A percentile compares a stretch with the other conserved stretches of the same genome.
Conservation (phyloP, 139 green algal species). For the Penium margaritaceum region DNA sequence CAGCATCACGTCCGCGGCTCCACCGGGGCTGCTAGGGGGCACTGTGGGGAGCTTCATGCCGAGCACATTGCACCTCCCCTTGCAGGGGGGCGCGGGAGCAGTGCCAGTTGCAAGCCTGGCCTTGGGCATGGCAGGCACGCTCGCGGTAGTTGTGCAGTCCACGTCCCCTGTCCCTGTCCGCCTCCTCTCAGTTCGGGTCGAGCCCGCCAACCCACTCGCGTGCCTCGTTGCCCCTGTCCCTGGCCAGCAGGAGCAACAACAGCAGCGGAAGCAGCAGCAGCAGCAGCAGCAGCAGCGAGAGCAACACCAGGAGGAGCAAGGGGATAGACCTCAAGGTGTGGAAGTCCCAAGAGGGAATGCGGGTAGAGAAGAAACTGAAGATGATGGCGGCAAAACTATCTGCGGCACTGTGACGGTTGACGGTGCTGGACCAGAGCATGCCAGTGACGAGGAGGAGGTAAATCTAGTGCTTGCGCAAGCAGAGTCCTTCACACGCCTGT, state of each 20-base stretch:
- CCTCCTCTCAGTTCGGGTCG: slow-evolving; percentile 1
- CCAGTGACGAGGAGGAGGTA: too few relatives aligned
- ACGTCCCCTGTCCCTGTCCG: slow-evolving; percentile 5
- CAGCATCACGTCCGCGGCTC: too few relatives aligned
- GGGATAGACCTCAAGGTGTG: background rate
- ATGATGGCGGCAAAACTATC: too few relatives aligned
- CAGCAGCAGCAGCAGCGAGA: background rate
- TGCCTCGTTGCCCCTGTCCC: slow-evolving; percentile 10
- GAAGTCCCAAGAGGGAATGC: background rate
- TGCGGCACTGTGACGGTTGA: too few relatives aligned
- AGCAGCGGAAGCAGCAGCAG: background rate
- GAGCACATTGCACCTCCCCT: too few relatives aligned
- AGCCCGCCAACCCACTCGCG: background rate
- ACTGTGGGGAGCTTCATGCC: too few relatives aligned
- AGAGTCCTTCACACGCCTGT: slow-evolving; percentile 21
- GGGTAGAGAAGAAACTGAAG: too few relatives aligned
- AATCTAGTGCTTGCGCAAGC: slow-evolving; percentile 13
- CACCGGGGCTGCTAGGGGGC: too few relatives aligned
- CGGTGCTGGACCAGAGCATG: slow-evolving; percentile 6
- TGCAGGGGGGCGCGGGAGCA: too few relatives aligned
- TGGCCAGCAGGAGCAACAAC: background rate
- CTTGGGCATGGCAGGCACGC: too few relatives aligned
- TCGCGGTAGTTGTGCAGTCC: slow-evolving; percentile 3
- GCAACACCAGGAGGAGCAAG: background rate
- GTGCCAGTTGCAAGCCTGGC: too few relatives aligned